A percentile compares a stretch with the other conserved stretches of the same genome.
phyloP scores from a whole-genome alignment of 148 eudicot species.

The Chenopodium formosanum region DNA sequence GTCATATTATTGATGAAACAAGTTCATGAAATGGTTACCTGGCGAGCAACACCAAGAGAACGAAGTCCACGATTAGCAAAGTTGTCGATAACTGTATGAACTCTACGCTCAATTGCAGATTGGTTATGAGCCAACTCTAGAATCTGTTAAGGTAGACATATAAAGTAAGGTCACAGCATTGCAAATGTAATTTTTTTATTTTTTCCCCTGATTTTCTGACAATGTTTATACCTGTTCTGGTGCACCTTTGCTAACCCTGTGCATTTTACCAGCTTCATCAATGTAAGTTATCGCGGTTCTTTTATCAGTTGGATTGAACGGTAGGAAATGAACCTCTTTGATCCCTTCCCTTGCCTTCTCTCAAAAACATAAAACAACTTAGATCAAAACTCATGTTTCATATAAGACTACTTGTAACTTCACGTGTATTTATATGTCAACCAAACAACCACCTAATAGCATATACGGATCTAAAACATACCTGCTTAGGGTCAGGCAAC shows the following conservation, averaged over 20 bases:
- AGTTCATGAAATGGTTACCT: conserved; percentile 33
- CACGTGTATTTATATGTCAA: too few relatives aligned
- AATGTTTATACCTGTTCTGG: conserved; percentile 62
- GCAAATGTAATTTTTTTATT: too few relatives aligned
- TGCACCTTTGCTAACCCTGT: conserved; percentile 86
- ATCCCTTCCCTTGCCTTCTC: conserved; percentile 65
- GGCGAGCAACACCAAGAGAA: conserved; percentile 73
- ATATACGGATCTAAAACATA: not conserved
- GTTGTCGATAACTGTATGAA: conserved; percentile 58
- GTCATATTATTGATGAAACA: not conserved
- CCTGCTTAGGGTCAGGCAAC: conserved; percentile 57
- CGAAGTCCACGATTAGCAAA: conserved; percentile 89
- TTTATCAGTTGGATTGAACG: conserved; percentile 80
- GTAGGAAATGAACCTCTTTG: conserved; percentile 75
- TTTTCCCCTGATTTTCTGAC: not conserved
- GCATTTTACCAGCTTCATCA: conserved; percentile 57
- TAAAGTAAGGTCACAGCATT: not conserved
- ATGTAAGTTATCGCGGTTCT: conserved; percentile 72
- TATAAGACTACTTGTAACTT: too few relatives aligned
- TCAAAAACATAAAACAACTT: not conserved
- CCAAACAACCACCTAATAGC: too few relatives aligned
- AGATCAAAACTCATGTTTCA: not conserved
- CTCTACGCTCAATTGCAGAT: conserved; percentile 46
- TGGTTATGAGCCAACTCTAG: conserved; percentile 59
- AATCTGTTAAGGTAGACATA: conserved; percentile 39